Conservation (phyloP, 164 flowering plant species). For the Magnolia kwangsiensis region DNA sequence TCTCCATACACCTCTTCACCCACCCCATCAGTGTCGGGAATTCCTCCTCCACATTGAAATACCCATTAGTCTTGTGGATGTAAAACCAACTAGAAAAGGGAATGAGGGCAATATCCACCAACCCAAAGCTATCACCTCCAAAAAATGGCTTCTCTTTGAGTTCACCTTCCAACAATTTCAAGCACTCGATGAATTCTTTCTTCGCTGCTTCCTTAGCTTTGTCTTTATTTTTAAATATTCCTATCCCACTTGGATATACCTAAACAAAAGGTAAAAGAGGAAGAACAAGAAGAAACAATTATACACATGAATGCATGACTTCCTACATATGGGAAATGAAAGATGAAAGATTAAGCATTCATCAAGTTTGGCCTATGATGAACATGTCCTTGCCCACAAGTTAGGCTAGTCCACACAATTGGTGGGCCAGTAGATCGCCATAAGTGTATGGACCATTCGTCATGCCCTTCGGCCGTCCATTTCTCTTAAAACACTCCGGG, state of each 20-base stretch:
- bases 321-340: background rate
- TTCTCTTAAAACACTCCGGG: too few species aligned
- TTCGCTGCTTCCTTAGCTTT: slow-evolving; percentile 12
- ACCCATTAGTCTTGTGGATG: background rate
- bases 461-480: too few species aligned
- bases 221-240: slow-evolving; percentile 8
- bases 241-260: background rate
- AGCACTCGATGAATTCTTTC: slow-evolving; percentile 8
- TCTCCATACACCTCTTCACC: slow-evolving; percentile 16
- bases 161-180: slow-evolving; percentile 11
- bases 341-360: background rate
- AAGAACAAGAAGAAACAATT: too few species aligned
- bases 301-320: too few species aligned
- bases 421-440: too few species aligned
- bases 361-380: too few species aligned
- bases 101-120: background rate
- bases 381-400: too few species aligned
- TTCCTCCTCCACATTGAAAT: slow-evolving; percentile 10
- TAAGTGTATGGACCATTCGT: too few species aligned
- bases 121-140: slow-evolving; percentile 13
- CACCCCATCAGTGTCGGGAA: slow-evolving; percentile 9
- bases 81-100: slow-evolving; percentile 4
- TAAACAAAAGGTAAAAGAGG: background rate
- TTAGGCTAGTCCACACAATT: background rate
- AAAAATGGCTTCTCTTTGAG: slow-evolving; percentile 16